Percentiles rank a stretch among this genome's conserved stretches.
These are phyloP conservation scores for Jaltomata sinuosa DNA, from an alignment of 257 asterid genomes.

Conservation along the genomic window DNA sequence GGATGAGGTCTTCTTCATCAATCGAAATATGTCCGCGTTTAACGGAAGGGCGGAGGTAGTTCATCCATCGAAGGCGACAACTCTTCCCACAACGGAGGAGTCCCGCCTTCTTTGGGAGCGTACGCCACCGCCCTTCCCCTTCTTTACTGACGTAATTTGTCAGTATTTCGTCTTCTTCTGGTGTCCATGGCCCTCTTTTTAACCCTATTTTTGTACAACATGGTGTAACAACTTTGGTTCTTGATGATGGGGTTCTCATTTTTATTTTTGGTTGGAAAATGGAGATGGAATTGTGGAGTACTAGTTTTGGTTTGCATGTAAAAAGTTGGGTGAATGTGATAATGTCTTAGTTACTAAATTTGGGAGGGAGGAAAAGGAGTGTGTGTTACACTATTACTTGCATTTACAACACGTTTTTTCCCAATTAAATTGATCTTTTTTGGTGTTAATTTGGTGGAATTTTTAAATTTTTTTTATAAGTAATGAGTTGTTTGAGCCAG, in stretches of 20 bases:
- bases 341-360: neutral
- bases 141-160: conserved; percentile 14
- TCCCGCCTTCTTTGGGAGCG: conserved; percentile 25
- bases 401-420: neutral
- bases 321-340: neutral
- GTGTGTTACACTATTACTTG: neutral
- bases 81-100: conserved; percentile 33
- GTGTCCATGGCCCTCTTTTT: conserved; percentile 38
- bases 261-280: neutral
- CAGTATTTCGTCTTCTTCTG: conserved; percentile 22
- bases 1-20: conserved; percentile 75
- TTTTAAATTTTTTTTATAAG: neutral
- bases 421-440: neutral
- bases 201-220: conserved; percentile 23
- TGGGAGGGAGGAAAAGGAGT: neutral
- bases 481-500: no score
- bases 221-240: neutral
- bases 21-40: conserved; percentile 52
- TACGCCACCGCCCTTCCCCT: conserved; percentile 36
- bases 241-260: conserved; percentile 7
- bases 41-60: conserved; percentile 54
- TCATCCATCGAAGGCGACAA: conserved; percentile 58
- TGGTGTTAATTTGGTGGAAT: neutral
- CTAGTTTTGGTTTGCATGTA: neutral
- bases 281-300: neutral